Evolutionary conservation across 371 early-diverging fungal species (phyloP).

Genomic region (Actinomortierella wolfii): DNA sequence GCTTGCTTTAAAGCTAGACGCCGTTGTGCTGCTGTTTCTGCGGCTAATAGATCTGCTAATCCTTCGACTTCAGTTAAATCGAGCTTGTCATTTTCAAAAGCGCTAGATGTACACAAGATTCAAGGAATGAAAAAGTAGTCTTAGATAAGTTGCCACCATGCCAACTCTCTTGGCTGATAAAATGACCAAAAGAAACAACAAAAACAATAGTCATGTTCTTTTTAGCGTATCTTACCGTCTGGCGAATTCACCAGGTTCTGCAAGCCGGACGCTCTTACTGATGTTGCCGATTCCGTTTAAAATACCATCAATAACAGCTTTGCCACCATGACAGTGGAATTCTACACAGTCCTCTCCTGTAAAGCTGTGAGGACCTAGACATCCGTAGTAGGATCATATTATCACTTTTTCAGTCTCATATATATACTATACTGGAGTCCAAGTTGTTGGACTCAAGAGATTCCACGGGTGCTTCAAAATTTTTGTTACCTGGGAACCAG

Average conservation of each 20-base stretch:
- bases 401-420: background rate
- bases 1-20: constrained; percentile 73
- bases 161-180: too few species aligned
- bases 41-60: constrained; percentile 78
- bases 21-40: constrained; percentile 83
- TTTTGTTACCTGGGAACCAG: constrained; percentile 72
- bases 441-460: too few species aligned
- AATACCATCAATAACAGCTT: constrained; percentile 67
- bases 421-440: background rate
- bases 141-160: too few species aligned
- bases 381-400: constrained; percentile 1
- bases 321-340: constrained; percentile 82
- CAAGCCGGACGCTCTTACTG: constrained; percentile 58
- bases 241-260: constrained; percentile 83
- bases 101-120: constrained; percentile 42
- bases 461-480: too few species aligned
- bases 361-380: constrained; percentile 68
- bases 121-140: background rate
- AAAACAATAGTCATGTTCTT: background rate
- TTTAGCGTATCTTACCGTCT: constrained; percentile 47
- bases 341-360: constrained; percentile 86
- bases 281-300: constrained; percentile 59
- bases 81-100: constrained; percentile 79
- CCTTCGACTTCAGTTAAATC: constrained; percentile 85
- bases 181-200: background rate